Conservation (phyloP, 495 filamentous ascomycete genomes). For the Hypoxylon lenormandii region DNA sequence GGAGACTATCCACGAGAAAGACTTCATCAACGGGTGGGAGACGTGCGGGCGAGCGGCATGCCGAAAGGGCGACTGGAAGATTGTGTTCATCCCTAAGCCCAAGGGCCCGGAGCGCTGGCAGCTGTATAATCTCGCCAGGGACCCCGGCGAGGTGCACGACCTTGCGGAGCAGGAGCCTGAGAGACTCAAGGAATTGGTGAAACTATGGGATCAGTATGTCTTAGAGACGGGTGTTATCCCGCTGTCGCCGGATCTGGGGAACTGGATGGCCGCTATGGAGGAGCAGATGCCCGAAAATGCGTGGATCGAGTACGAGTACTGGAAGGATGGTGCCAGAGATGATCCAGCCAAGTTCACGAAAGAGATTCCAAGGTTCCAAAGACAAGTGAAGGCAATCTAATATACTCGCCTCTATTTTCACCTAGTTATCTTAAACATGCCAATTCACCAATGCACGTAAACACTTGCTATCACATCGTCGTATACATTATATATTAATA, state of each 20-base stretch:
- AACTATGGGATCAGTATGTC: constrained; percentile 61
- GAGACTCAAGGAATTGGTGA: constrained; percentile 52
- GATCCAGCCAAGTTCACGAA: constrained; percentile 67
- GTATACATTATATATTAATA: background rate
- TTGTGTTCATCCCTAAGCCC: constrained; percentile 53
- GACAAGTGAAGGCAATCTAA: constrained; percentile 60
- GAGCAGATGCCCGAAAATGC: constrained; percentile 75
- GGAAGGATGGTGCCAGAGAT: constrained; percentile 71
- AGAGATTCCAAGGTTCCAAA: constrained; percentile 64
- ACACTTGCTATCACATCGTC: background rate
- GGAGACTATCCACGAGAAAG: constrained; percentile 55
- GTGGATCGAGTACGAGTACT: constrained; percentile 78
- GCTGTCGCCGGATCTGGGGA: constrained; percentile 52
- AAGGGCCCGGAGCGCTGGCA: constrained; percentile 51
- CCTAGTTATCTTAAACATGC: background rate
- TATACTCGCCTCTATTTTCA: background rate
- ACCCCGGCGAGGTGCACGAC: constrained; percentile 58
- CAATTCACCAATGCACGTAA: background rate
- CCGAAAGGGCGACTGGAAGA: constrained; percentile 58
- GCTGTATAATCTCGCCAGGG: constrained; percentile 55
- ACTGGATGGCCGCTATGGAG: constrained; percentile 69
- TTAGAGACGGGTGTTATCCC: constrained; percentile 68
- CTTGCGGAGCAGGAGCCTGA: constrained; percentile 49
- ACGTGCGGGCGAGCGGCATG: constrained; percentile 55
- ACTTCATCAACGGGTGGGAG: constrained; percentile 57